A percentile compares a stretch with the other conserved stretches of the same genome.
phyloP scores from a whole-genome alignment of 441 rosid species.

The Pelargonium fulgidum region DNA sequence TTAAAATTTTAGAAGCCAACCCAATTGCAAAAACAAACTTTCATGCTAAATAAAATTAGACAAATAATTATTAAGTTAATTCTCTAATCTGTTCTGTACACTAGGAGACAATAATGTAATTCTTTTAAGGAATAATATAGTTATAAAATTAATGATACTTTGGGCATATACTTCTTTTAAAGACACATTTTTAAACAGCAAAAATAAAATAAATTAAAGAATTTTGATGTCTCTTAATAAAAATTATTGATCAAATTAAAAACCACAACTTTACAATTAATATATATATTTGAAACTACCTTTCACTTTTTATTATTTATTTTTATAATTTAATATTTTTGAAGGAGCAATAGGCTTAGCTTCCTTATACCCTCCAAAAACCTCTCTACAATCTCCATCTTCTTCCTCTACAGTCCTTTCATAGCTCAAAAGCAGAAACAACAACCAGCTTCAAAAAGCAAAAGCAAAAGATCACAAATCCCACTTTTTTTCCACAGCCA shows the following conservation, averaged over 20 bases:
- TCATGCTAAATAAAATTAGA: too few species aligned
- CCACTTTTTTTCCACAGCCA: background rate
- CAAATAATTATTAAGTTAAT: too few species aligned
- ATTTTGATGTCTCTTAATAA: too few species aligned
- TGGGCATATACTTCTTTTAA: background rate
- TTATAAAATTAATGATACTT: background rate
- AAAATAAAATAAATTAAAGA: too few species aligned
- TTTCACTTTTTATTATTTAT: background rate
- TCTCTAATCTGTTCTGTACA: too few species aligned
- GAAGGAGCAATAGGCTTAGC: background rate
- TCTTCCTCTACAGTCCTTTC: background rate
- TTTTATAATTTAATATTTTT: too few species aligned
- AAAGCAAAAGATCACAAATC: constrained; percentile 3
- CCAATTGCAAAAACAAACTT: too few species aligned
- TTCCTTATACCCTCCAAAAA: constrained; percentile 7
- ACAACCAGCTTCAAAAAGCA: background rate
- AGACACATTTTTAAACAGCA: too few species aligned
- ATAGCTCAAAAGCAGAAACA: constrained; percentile 10
- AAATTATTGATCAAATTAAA: background rate
- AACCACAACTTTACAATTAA: background rate
- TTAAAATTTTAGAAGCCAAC: too few species aligned
- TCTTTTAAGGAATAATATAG: background rate
- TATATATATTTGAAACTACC: background rate
- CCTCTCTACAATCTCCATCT: background rate
- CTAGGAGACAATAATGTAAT: background rate